Evolutionary conservation across 208 protist genomes (phyloP), one percentile per base, ranked within the genome.

Genomic region (Trypanosoma conorhini): DNA sequence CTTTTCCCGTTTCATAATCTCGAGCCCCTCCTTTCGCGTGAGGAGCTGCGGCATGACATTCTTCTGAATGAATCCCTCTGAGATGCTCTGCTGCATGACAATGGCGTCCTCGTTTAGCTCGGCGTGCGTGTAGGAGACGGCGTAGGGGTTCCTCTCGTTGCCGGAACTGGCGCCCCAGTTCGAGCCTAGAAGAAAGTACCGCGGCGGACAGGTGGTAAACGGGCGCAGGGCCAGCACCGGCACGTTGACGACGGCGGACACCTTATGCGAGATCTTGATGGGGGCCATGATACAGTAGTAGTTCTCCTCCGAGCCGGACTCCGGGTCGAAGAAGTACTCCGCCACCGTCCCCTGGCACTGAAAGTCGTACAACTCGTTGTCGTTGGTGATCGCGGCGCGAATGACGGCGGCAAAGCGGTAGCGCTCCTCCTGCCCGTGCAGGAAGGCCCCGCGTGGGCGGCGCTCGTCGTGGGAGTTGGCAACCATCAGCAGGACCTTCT

Each of bases 261-360:
- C 70, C 74, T 92, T 92, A 55, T 79, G 73, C 62, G 82, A 87
- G 24, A 95, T 55, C 54, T 82, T 81, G 24, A 67, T 40, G 42
- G 90, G 90, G 13, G 87, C 85, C 90, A 95, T 95, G 58, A 95
- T 78, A 63, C 87, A 92, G 80, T 91, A 95, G 75, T 91, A 95
- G 75, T 93, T 91, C 82, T 95, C 87, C 76, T 95, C 87, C 5
- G 79, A 79, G 38, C 87, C 90, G 8, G 82, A 54, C 59, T 87
- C 74, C 15, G 84, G 38, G 62, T 95, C 87, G 68, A 95, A 95
- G 70, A 95, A 92, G 79, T 88, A 95, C 82, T 95, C 87, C 7
- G 90, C 87, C 17, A 90, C 73, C 33, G 75, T 83, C 38, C 89
- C 89, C 3, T 71, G 73, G 74, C 89, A 95, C 67, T 89, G 63